phyloP scores from a whole-genome alignment of 305 asterid species.

The Nicotiana rustica region DNA sequence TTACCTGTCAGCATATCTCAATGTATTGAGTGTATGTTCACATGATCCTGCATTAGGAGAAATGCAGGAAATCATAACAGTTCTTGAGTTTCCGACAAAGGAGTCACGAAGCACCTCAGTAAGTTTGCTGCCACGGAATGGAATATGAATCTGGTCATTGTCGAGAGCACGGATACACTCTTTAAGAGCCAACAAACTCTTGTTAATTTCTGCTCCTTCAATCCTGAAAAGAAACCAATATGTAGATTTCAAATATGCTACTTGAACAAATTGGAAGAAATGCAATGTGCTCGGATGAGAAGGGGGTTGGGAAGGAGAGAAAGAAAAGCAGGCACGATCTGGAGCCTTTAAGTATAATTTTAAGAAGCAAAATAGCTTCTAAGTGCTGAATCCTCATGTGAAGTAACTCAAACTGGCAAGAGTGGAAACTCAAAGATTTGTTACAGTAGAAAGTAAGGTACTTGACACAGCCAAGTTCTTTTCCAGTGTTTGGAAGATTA shows the following conservation, averaged over 20 bases:
- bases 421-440: slow-evolving; percentile 15
- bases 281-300: not conserved
- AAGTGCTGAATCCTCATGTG: not conserved
- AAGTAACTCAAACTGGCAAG: not conserved
- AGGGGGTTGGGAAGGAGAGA: not conserved
- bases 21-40: slow-evolving; percentile 94
- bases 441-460: slow-evolving; percentile 1
- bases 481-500: slow-evolving; percentile 15
- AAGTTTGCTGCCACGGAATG: slow-evolving; percentile 97
- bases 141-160: slow-evolving; percentile 96
- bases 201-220: slow-evolving; percentile 99
- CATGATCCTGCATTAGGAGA: slow-evolving; percentile 96
- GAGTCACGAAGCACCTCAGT: slow-evolving; percentile 98
- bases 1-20: slow-evolving; percentile 98
- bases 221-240: slow-evolving; percentile 58
- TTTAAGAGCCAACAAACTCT: slow-evolving; percentile 95
- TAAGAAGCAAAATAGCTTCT: not conserved
- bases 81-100: slow-evolving; percentile 94
- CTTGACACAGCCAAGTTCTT: slow-evolving; percentile 21
- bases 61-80: slow-evolving; percentile 97
- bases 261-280: slow-evolving; percentile 5
- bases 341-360: not conserved
- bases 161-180: slow-evolving; percentile 99
- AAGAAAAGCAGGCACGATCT: slow-evolving; percentile 11
- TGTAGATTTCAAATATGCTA: not conserved